Percentiles rank a stretch among this genome's conserved stretches.
phyloP scores from a whole-genome alignment of 176 grass and related monocot species.

The Paspalum notatum region DNA sequence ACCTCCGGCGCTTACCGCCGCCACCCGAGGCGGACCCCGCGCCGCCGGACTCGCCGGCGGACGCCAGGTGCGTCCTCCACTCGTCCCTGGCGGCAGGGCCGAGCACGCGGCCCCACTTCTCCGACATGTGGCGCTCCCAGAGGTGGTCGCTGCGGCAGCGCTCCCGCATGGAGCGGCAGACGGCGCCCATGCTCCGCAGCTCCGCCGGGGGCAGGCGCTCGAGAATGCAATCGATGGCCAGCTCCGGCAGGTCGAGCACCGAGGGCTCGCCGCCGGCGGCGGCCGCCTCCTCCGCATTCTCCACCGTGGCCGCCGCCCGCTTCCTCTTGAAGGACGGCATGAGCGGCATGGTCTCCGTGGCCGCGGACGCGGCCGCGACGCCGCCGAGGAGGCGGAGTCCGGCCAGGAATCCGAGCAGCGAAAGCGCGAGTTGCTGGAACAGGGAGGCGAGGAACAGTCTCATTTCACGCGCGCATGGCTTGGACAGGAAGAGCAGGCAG shows the following conservation, averaged over 20 bases:
- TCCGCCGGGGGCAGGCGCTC: constrained; percentile 66
- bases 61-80: constrained; percentile 64
- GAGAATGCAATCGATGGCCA: constrained; percentile 86
- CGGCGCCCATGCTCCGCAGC: constrained; percentile 71
- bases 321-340: constrained; percentile 62
- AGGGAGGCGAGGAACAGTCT: constrained; percentile 64
- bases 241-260: constrained; percentile 84
- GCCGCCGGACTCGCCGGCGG: constrained; percentile 27
- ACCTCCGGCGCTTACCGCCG: constrained; percentile 53
- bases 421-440: constrained; percentile 54
- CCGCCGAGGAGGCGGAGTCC: constrained; percentile 38
- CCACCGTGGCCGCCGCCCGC: constrained; percentile 42
- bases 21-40: constrained; percentile 1
- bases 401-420: constrained; percentile 47
- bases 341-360: constrained; percentile 33
- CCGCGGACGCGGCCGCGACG: constrained; percentile 17
- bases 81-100: constrained; percentile 57
- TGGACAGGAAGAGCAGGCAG: constrained; percentile 64
- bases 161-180: constrained; percentile 65
- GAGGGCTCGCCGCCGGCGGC: constrained; percentile 31
- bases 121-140: constrained; percentile 84
- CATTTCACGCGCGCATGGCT: constrained; percentile 74
- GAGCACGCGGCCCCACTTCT: constrained; percentile 82
- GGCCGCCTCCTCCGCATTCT: constrained; percentile 32
- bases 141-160: constrained; percentile 71